These are phyloP conservation scores for Penicillium brevicompactum DNA, from an alignment of 2,329 filamentous ascomycete genomes.

Conservation along the genomic window DNA sequence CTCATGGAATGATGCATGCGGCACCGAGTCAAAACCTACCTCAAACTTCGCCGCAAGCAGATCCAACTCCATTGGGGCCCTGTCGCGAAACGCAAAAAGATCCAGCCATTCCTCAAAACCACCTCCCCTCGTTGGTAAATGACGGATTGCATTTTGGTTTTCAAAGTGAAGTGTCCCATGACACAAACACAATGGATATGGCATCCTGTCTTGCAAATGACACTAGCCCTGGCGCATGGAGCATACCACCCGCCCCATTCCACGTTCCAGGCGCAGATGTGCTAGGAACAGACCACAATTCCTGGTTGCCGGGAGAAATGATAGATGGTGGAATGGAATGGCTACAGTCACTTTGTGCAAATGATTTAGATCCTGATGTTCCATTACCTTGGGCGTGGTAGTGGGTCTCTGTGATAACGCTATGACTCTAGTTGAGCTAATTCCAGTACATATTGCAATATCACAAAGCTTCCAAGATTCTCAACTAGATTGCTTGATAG, in stretches of 20 bases:
- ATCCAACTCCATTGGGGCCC: too few relatives aligned
- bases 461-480: too few relatives aligned
- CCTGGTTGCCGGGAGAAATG: conserved; percentile 12
- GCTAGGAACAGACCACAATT: neutral
- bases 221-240: neutral
- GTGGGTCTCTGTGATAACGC: neutral
- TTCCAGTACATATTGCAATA: too few relatives aligned
- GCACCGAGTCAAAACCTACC: too few relatives aligned
- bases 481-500: too few relatives aligned
- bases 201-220: neutral
- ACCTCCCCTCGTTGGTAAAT: neutral
- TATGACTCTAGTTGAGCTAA: too few relatives aligned
- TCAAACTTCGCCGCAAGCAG: too few relatives aligned
- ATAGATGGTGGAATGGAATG: conserved; percentile 20
- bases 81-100: neutral
- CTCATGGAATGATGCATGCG: too few relatives aligned
- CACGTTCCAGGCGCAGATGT: neutral
- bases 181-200: neutral
- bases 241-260: neutral
- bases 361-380: conserved; percentile 1
- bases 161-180: neutral
- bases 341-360: conserved; percentile 12
- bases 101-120: neutral
- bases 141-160: neutral
- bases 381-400: conserved; percentile 4